Evolutionary conservation across 257 asterid species (phyloP).

Genomic region (Fraxinus cuspidata): DNA sequence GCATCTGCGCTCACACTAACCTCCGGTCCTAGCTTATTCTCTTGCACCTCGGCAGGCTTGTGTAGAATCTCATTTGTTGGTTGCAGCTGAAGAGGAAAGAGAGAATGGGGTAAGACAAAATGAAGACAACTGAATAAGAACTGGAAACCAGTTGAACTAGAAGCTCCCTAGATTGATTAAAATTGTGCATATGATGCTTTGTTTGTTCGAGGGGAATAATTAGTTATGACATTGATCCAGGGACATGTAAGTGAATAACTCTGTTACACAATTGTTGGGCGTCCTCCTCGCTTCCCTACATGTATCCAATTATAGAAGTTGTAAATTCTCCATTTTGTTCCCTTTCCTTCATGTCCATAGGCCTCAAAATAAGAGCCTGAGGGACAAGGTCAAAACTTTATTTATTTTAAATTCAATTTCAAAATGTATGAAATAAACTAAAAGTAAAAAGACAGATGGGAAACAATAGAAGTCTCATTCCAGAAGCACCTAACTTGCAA

Average conservation of each 20-base stretch:
- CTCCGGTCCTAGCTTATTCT: constrained; percentile 34
- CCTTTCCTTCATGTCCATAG: background rate
- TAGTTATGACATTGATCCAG: background rate
- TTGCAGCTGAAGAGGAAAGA: constrained; percentile 43
- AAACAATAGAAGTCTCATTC: background rate
- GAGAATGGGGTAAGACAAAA: constrained; percentile 5
- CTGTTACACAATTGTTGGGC: background rate
- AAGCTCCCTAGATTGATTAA: background rate
- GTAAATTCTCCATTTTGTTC: background rate
- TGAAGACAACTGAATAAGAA: background rate
- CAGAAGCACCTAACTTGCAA: background rate
- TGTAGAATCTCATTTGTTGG: constrained; percentile 37
- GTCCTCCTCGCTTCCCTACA: background rate
- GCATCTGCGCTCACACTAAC: constrained; percentile 26
- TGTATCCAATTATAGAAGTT: background rate
- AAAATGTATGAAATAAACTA: background rate
- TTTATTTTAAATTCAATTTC: background rate
- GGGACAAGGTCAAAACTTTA: background rate
- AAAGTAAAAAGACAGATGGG: background rate
- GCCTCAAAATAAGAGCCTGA: background rate
- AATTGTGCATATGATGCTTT: background rate
- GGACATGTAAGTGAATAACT: background rate
- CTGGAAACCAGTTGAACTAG: background rate
- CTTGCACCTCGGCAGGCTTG: constrained; percentile 33
- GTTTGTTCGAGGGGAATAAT: background rate